Conservation (phyloP, 495 filamentous ascomycete genomes). For the Lentithecium fluviatile region DNA sequence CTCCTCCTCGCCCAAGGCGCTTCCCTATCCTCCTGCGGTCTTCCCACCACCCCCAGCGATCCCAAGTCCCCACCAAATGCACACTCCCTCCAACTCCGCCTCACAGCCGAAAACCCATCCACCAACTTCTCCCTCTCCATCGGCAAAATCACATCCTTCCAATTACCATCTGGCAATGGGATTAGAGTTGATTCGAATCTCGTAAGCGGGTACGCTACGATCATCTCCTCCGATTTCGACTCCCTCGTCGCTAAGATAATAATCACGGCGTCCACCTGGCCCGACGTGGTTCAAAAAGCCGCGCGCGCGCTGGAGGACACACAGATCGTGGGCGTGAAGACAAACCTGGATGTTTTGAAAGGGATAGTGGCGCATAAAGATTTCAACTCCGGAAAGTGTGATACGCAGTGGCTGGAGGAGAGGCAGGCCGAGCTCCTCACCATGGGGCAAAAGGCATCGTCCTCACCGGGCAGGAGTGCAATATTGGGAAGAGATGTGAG, state of each 20-base stretch:
- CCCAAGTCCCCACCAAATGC: slow-evolving; percentile 39
- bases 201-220: slow-evolving; percentile 41
- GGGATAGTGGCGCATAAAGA: slow-evolving; percentile 53
- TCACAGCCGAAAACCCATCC: slow-evolving; percentile 58
- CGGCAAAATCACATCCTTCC: slow-evolving; percentile 55
- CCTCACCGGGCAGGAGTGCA: not conserved
- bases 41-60: slow-evolving; percentile 38
- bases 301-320: slow-evolving; percentile 56
- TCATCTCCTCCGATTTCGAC: slow-evolving; percentile 59
- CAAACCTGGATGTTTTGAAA: slow-evolving; percentile 54
- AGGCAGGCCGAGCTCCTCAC: slow-evolving; percentile 46
- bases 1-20: slow-evolving; percentile 55
- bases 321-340: slow-evolving; percentile 54
- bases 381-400: slow-evolving; percentile 48
- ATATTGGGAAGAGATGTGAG: too few species aligned
- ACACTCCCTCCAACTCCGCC: slow-evolving; percentile 57
- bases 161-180: slow-evolving; percentile 56
- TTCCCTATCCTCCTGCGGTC: slow-evolving; percentile 46
- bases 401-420: slow-evolving; percentile 59
- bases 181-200: slow-evolving; percentile 59
- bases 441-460: slow-evolving; percentile 32
- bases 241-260: slow-evolving; percentile 63
- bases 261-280: slow-evolving; percentile 54
- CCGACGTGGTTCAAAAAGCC: slow-evolving; percentile 53
- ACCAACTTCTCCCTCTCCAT: slow-evolving; percentile 56